Conservation (phyloP, 2,329 filamentous ascomycete genomes). For the Botrytis hyacinthi region DNA sequence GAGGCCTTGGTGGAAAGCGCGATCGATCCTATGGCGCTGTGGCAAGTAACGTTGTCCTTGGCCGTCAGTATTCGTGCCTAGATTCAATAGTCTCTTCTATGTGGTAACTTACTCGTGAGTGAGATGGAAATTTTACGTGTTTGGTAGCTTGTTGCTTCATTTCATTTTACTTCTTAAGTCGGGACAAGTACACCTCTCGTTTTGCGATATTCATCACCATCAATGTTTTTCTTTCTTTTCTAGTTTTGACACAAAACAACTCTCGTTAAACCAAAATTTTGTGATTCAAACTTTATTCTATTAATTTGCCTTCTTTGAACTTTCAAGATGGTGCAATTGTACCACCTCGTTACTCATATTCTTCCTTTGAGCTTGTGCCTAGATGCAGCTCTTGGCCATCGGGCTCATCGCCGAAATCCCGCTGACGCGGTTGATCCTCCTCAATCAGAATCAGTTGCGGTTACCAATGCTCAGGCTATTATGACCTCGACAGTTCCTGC, state of each 20-base stretch:
- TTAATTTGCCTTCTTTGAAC: neutral
- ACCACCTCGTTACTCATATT: conserved; percentile 14
- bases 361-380: conserved; percentile 16
- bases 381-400: conserved; percentile 19
- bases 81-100: conserved; percentile 14
- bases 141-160: neutral
- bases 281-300: neutral
- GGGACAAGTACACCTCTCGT: neutral
- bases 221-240: neutral
- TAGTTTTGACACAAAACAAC: neutral
- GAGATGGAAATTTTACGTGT: neutral
- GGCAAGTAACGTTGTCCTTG: conserved; percentile 19
- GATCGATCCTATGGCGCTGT: neutral
- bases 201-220: neutral
- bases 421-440: neutral
- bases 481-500: conserved; percentile 13
- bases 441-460: conserved; percentile 16
- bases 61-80: neutral
- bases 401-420: conserved; percentile 11
- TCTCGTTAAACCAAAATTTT: conserved; percentile 1
- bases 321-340: conserved; percentile 12
- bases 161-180: conserved; percentile 18
- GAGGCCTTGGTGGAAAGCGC: neutral
- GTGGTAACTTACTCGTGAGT: neutral
- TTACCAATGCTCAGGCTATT: conserved; percentile 17